phyloP scores from a whole-genome alignment of 306 rosid species.

The Morella rubra region DNA sequence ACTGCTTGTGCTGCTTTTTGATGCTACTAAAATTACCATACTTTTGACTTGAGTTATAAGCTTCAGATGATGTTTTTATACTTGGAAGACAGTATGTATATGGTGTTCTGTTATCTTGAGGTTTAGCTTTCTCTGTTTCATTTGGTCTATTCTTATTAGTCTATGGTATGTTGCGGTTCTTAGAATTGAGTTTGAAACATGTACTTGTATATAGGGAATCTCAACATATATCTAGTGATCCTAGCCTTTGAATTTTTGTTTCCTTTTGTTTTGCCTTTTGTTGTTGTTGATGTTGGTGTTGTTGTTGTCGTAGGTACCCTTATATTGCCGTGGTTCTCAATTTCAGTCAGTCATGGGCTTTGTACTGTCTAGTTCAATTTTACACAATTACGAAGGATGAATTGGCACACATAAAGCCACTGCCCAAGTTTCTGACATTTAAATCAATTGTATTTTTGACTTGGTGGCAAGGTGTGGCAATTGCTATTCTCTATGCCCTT shows the following conservation, averaged over 20 bases:
- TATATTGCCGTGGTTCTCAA: slow-evolving; percentile 92
- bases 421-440: slow-evolving; percentile 93
- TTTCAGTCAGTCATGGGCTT: slow-evolving; percentile 98
- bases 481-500: slow-evolving; percentile 74
- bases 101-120: not conserved
- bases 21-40: not conserved
- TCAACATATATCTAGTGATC: slow-evolving; percentile 34
- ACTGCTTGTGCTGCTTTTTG: not conserved
- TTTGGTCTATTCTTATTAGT: slow-evolving; percentile 5
- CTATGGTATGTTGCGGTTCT: slow-evolving; percentile 4
- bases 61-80: not conserved
- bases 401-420: slow-evolving; percentile 87
- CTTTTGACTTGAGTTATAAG: not conserved
- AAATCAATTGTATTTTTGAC: slow-evolving; percentile 96
- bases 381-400: slow-evolving; percentile 84
- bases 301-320: slow-evolving; percentile 74
- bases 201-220: slow-evolving; percentile 11
- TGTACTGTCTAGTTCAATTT: slow-evolving; percentile 97
- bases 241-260: slow-evolving; percentile 19
- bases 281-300: not conserved
- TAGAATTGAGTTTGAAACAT: not conserved
- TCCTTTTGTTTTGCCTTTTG: not conserved
- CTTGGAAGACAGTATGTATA: not conserved
- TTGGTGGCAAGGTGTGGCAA: slow-evolving; percentile 99
- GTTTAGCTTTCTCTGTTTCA: not conserved